Evolutionary conservation across 164 flowering plant species (phyloP).

Genomic region (Piper longum): DNA sequence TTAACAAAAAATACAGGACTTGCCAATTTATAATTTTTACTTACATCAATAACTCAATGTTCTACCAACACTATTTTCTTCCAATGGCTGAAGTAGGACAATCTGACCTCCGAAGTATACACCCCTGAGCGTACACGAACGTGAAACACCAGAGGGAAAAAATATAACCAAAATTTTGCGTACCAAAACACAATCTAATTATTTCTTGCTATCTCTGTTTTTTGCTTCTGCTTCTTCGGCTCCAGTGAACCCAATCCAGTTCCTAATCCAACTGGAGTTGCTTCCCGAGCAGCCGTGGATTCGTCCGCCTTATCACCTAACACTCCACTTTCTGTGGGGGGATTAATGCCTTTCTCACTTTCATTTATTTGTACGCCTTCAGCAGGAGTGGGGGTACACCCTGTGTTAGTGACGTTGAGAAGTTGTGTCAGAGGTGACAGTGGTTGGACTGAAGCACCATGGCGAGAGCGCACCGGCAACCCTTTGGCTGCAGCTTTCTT

Average conservation of each 20-base stretch:
- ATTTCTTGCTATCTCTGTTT: neutral
- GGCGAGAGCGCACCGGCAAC: slow-evolving; percentile 51
- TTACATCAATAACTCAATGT: no score
- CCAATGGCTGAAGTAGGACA: no score
- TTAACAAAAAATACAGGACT: no score
- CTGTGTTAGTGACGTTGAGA: slow-evolving; percentile 53
- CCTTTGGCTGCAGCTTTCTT: slow-evolving; percentile 92
- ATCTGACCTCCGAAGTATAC: no score
- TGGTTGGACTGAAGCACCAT: slow-evolving; percentile 60
- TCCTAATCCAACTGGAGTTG: slow-evolving; percentile 72
- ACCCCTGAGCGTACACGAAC: no score
- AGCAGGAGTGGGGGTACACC: slow-evolving; percentile 28
- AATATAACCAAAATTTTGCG: no score
- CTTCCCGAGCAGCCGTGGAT: slow-evolving; percentile 15
- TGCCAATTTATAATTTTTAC: no score
- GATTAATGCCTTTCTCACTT: slow-evolving; percentile 21
- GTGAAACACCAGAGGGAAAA: no score
- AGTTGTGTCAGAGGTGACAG: slow-evolving; percentile 56
- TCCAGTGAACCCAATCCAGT: slow-evolving; percentile 50
- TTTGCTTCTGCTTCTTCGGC: slow-evolving; percentile 55
- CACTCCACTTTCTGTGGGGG: slow-evolving; percentile 12
- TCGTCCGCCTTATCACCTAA: slow-evolving; percentile 17
- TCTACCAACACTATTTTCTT: no score
- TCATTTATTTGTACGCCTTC: slow-evolving; percentile 15
- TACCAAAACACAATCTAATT: no score